Evolutionary conservation across 1,284 basidiomycete species (phyloP).

Genomic region (Meira nashicola): DNA sequence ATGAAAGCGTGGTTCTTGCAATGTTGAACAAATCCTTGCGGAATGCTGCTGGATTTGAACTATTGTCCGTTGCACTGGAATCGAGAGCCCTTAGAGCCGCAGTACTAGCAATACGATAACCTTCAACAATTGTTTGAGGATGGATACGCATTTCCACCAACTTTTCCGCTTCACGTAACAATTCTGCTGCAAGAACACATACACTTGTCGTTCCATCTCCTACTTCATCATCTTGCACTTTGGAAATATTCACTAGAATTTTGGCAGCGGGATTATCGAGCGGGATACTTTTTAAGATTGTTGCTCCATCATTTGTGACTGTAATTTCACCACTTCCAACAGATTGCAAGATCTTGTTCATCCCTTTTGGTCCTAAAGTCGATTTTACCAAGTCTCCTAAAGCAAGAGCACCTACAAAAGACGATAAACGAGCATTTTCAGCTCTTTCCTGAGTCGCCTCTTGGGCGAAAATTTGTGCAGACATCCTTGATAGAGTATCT

Average conservation of each 20-base stretch:
- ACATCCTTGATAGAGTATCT: conserved; percentile 35
- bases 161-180: conserved; percentile 92
- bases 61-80: conserved; percentile 75
- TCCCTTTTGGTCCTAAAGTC: conserved; percentile 90
- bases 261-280: conserved; percentile 98
- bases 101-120: conserved; percentile 83
- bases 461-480: conserved; percentile 49
- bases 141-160: conserved; percentile 84
- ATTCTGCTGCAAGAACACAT: conserved; percentile 84
- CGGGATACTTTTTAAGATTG: conserved; percentile 93
- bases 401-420: conserved; percentile 93
- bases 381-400: conserved; percentile 97
- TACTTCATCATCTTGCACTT: conserved; percentile 98
- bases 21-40: conserved; percentile 91
- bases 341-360: conserved; percentile 94
- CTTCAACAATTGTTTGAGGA: conserved; percentile 99
- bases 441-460: conserved; percentile 94
- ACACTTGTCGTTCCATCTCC: conserved; percentile 96
- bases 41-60: conserved; percentile 70
- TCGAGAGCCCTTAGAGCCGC: conserved; percentile 82
- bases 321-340: conserved; percentile 84
- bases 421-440: conserved; percentile 94
- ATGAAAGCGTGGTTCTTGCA: conserved; percentile 88
- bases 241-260: conserved; percentile 99
- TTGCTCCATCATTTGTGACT: conserved; percentile 98